Evolutionary conservation across 2,329 filamentous ascomycete species (phyloP).

Genomic region (Ophiognomonia clavigignenti-juglandacearum): DNA sequence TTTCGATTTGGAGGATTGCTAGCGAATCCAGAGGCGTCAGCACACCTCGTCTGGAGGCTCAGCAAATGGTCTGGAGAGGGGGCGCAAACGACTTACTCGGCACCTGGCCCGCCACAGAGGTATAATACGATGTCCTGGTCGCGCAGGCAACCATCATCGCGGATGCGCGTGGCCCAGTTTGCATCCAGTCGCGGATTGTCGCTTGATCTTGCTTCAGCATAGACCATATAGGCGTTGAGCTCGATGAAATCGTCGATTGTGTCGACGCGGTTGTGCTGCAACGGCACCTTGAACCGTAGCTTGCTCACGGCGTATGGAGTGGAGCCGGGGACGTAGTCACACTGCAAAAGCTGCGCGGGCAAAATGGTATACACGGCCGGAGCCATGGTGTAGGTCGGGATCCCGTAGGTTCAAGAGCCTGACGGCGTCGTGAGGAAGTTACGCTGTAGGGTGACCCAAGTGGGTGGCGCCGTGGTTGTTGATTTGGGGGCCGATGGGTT

Average conservation of each 20-base stretch:
- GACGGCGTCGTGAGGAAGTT: not conserved
- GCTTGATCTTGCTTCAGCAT: not conserved
- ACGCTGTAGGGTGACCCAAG: no score
- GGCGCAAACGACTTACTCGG: no score
- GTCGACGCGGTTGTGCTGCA: not conserved
- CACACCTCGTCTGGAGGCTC: no score
- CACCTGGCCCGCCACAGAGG: conserved; percentile 66
- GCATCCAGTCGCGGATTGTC: not conserved
- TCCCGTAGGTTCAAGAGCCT: no score
- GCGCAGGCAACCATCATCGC: not conserved
- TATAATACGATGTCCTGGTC: conserved; percentile 39
- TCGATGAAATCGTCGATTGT: not conserved
- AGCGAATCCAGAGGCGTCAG: no score
- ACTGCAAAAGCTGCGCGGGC: not conserved
- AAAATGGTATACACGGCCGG: not conserved
- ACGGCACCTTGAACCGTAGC: not conserved
- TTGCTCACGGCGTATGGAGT: not conserved
- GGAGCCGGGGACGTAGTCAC: not conserved
- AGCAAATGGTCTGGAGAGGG: no score
- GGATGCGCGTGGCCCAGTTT: not conserved
- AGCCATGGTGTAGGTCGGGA: not conserved
- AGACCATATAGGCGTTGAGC: conserved; percentile 4
- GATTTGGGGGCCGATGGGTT: no score
- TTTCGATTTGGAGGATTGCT: conserved; percentile 20
- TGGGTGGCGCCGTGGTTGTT: no score